A percentile compares a stretch with the other conserved stretches of the same genome.
phyloP scores from a whole-genome alignment of 768 basidiomycete species.

The Suillus lakei region DNA sequence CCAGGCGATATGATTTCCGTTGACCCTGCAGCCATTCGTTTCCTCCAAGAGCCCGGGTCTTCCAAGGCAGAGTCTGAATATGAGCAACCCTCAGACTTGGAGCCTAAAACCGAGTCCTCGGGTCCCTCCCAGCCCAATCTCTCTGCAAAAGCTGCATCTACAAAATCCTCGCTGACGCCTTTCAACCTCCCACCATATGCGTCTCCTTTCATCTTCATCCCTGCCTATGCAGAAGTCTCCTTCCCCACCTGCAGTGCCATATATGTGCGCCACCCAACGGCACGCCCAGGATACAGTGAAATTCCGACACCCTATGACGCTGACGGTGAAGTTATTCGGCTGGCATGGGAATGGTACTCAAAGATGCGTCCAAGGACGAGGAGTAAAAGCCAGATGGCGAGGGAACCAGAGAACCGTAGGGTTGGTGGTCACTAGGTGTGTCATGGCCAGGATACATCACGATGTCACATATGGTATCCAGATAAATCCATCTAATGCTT shows the following conservation, averaged over 20 bases:
- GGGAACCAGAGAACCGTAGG: slow-evolving; percentile 70
- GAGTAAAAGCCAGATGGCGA: slow-evolving; percentile 61
- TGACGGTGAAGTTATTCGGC: slow-evolving; percentile 88
- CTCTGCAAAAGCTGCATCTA: slow-evolving; percentile 6
- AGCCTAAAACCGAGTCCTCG: neutral
- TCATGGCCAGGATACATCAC: neutral
- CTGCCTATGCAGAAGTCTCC: slow-evolving; percentile 85
- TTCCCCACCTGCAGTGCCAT: slow-evolving; percentile 90
- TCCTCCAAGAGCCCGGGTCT: slow-evolving; percentile 52
- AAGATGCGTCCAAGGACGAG: slow-evolving; percentile 69
- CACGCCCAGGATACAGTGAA: slow-evolving; percentile 94
- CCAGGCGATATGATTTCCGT: slow-evolving; percentile 96
- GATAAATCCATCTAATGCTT: neutral
- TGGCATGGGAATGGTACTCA: slow-evolving; percentile 97
- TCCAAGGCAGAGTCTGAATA: slow-evolving; percentile 19
- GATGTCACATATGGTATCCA: neutral
- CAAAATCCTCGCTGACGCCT: slow-evolving; percentile 52
- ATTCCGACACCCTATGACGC: slow-evolving; percentile 96
- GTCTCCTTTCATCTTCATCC: slow-evolving; percentile 91
- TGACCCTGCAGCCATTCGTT: slow-evolving; percentile 77
- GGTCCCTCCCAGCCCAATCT: slow-evolving; percentile 3
- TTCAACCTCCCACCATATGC: slow-evolving; percentile 90
- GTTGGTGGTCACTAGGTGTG: slow-evolving; percentile 21
- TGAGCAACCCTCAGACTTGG: slow-evolving; percentile 6
- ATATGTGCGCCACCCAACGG: slow-evolving; percentile 95